Conservation (phyloP, 208 protist genomes). For the Eutreptiella sp. region DNA sequence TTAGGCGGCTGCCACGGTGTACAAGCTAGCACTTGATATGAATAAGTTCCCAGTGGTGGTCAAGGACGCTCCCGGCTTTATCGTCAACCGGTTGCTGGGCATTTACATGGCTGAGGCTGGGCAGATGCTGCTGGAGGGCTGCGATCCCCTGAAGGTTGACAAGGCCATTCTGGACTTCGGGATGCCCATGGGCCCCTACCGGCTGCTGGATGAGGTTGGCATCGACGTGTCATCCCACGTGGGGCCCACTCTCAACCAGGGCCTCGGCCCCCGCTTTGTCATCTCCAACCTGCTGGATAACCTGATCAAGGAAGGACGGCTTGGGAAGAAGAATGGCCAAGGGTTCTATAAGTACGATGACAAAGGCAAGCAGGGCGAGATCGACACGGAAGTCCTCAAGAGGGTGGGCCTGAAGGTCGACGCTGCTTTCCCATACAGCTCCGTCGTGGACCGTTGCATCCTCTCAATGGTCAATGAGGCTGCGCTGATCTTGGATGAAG, state of each 20-base stretch:
- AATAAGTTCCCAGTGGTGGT: constrained; percentile 85
- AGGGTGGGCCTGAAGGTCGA: constrained; percentile 40
- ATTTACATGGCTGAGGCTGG: constrained; percentile 72
- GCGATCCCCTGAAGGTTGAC: constrained; percentile 57
- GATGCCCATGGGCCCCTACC: constrained; percentile 82
- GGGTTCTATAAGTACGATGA: constrained; percentile 74
- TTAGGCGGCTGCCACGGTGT: constrained; percentile 57
- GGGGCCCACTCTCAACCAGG: constrained; percentile 50
- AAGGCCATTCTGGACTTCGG: constrained; percentile 66
- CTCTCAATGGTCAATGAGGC: constrained; percentile 78
- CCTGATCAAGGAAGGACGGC: constrained; percentile 54
- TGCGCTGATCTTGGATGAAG: constrained; percentile 55
- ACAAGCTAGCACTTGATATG: constrained; percentile 60
- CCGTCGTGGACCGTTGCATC: constrained; percentile 69
- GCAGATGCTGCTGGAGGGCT: constrained; percentile 51
- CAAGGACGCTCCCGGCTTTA: constrained; percentile 68
- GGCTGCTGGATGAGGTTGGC: constrained; percentile 80
- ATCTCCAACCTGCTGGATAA: constrained; percentile 39
- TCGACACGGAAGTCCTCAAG: constrained; percentile 39
- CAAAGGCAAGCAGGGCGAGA: constrained; percentile 55
- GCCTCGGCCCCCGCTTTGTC: constrained; percentile 57
- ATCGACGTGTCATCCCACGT: constrained; percentile 76
- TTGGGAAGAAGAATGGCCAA: constrained; percentile 74
- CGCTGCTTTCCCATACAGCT: constrained; percentile 38
- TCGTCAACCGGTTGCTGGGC: constrained; percentile 72